Evolutionary conservation across 306 rosid species (phyloP).

Genomic region (Ormosia semicastrata): DNA sequence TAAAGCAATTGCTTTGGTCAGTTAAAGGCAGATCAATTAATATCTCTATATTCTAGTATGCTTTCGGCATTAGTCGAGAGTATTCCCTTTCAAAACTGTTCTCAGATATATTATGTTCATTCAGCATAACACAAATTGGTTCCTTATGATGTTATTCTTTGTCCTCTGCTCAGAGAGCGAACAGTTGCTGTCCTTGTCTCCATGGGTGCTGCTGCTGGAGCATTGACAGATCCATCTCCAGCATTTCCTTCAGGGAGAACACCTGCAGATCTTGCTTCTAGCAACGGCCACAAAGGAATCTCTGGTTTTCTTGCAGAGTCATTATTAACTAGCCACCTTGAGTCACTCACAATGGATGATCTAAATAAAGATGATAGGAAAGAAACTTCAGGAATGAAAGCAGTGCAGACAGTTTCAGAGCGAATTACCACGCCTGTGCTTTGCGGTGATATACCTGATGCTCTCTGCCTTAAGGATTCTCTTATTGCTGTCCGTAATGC

Average conservation of each 20-base stretch:
- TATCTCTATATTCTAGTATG: not conserved
- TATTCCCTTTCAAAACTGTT: not conserved
- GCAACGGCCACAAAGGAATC: conserved; percentile 76
- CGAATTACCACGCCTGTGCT: conserved; percentile 54
- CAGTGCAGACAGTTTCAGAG: conserved; percentile 63
- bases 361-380: conserved; percentile 35
- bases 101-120: conserved; percentile 7
- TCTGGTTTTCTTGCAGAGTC: conserved; percentile 88
- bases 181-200: conserved; percentile 71
- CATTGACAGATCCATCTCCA: conserved; percentile 78
- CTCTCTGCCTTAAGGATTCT: conserved; percentile 77
- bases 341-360: conserved; percentile 58
- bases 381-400: conserved; percentile 42
- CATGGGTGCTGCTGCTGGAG: conserved; percentile 66
- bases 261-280: conserved; percentile 81
- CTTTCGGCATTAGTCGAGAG: conserved; percentile 25
- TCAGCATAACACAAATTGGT: conserved; percentile 15
- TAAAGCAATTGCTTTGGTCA: conserved; percentile 3
- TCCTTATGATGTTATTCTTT: conserved; percentile 12
- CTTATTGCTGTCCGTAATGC: conserved; percentile 86
- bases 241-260: conserved; percentile 56
- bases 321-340: conserved; percentile 58
- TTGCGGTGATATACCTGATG: conserved; percentile 49
- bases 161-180: conserved; percentile 60
- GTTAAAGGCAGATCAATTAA: not conserved